Base-by-base conservation (phyloP, 169 alveolate genomes). In the Plasmodium vivax region DNA sequence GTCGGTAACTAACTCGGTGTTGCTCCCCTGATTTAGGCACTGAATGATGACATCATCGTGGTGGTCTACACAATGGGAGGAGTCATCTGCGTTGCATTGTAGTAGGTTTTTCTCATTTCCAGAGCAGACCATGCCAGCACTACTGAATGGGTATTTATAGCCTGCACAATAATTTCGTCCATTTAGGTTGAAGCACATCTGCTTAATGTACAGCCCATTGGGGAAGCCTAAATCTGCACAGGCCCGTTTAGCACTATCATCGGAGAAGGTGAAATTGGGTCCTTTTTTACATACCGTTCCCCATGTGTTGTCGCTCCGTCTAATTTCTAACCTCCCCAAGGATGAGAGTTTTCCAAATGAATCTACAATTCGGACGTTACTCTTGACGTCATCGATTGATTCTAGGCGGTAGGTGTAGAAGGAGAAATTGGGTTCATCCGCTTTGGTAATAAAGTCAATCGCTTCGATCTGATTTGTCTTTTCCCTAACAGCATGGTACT, bases 331-430 rank as follows among this genome's bases (percentile, higher is more conserved):
- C 47, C 98, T 96, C 16, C 98, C 98, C 81, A 95, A 74, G 7
- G 98, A 94, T 2, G 98, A 92, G 45, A 97, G 95, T 77, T 95
- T 95, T 58, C 98, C 98, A 80, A 88, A 95, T 77, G 98, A 97
- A 47, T 98, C 99, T 30, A 98, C 99, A 7, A 98, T 96, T 12
- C 99, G 95, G 47, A 98, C 98, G 84, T 95, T 96, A 74, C 97
- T 96, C 93, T 94, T 97, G 7, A 98, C 94, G 88, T 96, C 96
- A 94, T 98, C 99, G 51, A 97, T 98, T 14, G 98, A 97, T 81
- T 97, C 96, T 36, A 96, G 72, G 45, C 92, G 95, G 62, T 91
- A 90, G 30, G 96, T 94, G 54, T 84, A 96, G 68, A 95, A 93
- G 47, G 97, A 82, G 51, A 95, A 93, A 72, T 84, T 93, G 30